Evolutionary conservation across 1,284 basidiomycete genomes (phyloP), one percentile per base, ranked within the genome.

Genomic region (Microbotryum silenes-acaulis): DNA sequence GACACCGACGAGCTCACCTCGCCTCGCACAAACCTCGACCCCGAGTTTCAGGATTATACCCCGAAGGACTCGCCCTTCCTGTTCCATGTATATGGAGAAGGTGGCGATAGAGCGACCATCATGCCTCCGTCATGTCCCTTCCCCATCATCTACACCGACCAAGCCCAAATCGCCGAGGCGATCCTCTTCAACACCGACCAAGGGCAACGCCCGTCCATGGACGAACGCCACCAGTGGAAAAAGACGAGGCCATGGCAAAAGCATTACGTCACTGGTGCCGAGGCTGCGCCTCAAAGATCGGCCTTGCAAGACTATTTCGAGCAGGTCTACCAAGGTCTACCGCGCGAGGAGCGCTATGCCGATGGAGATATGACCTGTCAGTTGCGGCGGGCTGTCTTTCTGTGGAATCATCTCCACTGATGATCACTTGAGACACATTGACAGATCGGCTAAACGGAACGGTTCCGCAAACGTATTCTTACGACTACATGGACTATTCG

Each of bases 351-450:
- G 29, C 54, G 37, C 12, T 42, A 42, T 42, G 37, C 45, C 16
- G 55, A 62, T 23, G 62, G 45, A 14, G 52, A 54, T 20, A 62
- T 65, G 60, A 65, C 64, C 2, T 65, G 63, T 64, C 14, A 27
- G 62, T 56, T 8, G 5, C 33, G 25, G 20, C 7, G 6, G 23
- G 16, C 9, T 25, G n/a, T 46, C 9, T 14, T 29, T 48, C 10
- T 23, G 4, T 29, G 3, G 29, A 16, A 5, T n/a, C 6, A 25
- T 8, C 9, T 3, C 8, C n/a, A 21, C 5, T 44, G 20, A 31
- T 57, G 7, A 20, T 50, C 21, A 31, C 23, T 23, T 23, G 23
- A 23, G 23, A 23, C 23, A 23, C 23, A 33, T 20, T 23, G 7
- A 5, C 20, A 64, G 63, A 65, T 23, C 63, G 63, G 2, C 51